Conservation (phyloP, 2,329 filamentous ascomycete species). For the Zasmidium angulare region DNA sequence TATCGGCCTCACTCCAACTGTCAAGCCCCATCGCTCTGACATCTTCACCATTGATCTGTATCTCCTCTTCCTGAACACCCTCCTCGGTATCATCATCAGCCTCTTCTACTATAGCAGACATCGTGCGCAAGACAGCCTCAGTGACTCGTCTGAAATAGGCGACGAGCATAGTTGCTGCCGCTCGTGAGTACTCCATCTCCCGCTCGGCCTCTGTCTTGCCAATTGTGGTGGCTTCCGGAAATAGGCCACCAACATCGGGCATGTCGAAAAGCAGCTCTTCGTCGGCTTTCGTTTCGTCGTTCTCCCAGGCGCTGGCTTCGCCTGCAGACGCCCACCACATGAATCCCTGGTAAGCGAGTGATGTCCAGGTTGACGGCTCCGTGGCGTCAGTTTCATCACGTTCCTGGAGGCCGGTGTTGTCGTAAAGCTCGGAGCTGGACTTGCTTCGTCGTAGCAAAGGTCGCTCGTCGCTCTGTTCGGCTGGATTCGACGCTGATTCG, state of each 20-base stretch:
- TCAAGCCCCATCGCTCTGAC: constrained; percentile 74
- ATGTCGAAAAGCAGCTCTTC: constrained; percentile 45
- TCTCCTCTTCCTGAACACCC: constrained; percentile 39
- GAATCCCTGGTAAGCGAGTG: constrained; percentile 76
- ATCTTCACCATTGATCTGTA: constrained; percentile 60
- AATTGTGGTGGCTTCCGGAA: constrained; percentile 11
- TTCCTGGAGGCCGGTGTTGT: constrained; percentile 19
- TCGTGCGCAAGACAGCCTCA: constrained; percentile 60
- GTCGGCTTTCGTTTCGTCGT: constrained; percentile 56
- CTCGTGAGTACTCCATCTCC: constrained; percentile 17
- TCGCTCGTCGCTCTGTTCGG: constrained; percentile 12
- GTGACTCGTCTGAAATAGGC: constrained; percentile 81
- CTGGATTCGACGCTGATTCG: constrained; percentile 12
- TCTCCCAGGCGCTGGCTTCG: constrained; percentile 61
- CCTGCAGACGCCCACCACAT: constrained; percentile 90
- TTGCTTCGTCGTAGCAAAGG: constrained; percentile 25
- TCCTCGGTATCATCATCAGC: constrained; percentile 40
- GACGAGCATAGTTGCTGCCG: constrained; percentile 67
- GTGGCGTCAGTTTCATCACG: constrained; percentile 40
- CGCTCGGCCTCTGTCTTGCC: constrained; percentile 12
- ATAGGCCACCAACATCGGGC: constrained; percentile 30
- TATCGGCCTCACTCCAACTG: constrained; percentile 70
- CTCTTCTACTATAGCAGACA: constrained; percentile 62
- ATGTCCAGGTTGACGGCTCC: constrained; percentile 63
- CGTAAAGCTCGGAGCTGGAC: constrained; percentile 16